Percentiles rank a stretch among this genome's conserved stretches.
Evolutionary conservation across 2,329 filamentous ascomycete species (phyloP).

Genomic region (Arthrobotrys entomopaga): DNA sequence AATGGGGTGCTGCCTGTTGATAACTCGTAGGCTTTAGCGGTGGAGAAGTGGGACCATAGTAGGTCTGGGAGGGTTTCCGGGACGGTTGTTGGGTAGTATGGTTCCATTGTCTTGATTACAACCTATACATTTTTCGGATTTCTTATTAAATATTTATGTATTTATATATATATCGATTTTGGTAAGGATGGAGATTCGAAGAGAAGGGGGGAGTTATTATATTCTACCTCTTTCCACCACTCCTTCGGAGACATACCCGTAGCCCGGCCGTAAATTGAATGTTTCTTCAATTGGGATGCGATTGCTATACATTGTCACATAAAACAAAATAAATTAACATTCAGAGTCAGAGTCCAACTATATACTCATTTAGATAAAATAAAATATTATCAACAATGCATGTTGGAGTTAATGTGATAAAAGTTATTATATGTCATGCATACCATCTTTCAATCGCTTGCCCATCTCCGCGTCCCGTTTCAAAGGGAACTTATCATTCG

Average conservation of each 20-base stretch:
- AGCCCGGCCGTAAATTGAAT: slow-evolving; percentile 71
- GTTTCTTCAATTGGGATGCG: slow-evolving; percentile 47
- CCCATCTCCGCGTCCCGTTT: slow-evolving; percentile 18
- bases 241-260: slow-evolving; percentile 66
- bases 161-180: no score
- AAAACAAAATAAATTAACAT: not conserved
- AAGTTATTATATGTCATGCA: slow-evolving; percentile 19
- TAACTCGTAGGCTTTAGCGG: slow-evolving; percentile 67
- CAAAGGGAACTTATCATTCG: no score
- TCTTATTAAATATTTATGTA: not conserved
- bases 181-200: no score
- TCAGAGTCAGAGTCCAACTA: no score
- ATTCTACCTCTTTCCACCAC: slow-evolving; percentile 71
- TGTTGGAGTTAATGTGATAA: no score
- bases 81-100: slow-evolving; percentile 61
- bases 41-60: slow-evolving; percentile 68
- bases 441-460: slow-evolving; percentile 63
- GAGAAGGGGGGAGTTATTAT: not conserved
- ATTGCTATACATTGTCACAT: slow-evolving; percentile 23
- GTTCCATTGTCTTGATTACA: slow-evolving; percentile 68
- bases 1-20: slow-evolving; percentile 65
- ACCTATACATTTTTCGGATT: slow-evolving; percentile 62
- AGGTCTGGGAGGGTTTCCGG: slow-evolving; percentile 65
- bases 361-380: no score
- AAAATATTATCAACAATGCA: no score